These are phyloP conservation scores for Chloropicon primus DNA, from an alignment of 139 green algal species.

Conservation along the genomic window DNA sequence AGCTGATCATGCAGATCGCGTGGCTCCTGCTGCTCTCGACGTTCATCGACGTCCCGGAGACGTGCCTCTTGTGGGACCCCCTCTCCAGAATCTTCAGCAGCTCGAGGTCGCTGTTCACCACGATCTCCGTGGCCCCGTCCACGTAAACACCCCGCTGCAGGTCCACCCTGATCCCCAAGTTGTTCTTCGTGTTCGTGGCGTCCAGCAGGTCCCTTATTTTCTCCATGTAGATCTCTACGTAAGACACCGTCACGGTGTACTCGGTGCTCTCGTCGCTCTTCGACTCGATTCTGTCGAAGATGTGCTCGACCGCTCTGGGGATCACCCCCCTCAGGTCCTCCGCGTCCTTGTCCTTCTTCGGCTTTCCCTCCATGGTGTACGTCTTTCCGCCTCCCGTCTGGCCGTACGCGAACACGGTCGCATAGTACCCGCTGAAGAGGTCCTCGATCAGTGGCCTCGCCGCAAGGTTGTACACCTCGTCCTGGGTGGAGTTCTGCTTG, in stretches of 20 bases:
- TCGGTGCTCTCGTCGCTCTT: slow-evolving; percentile 11
- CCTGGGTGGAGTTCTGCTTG: slow-evolving; percentile 23
- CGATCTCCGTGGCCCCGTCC: slow-evolving; percentile 12
- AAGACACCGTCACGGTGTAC: slow-evolving; percentile 29
- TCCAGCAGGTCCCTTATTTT: slow-evolving; percentile 55
- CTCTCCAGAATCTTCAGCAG: slow-evolving; percentile 35
- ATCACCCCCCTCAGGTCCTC: slow-evolving; percentile 14
- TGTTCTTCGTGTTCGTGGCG: slow-evolving; percentile 24
- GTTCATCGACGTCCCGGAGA: slow-evolving; percentile 64
- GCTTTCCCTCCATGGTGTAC: background rate
- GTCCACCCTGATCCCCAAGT: slow-evolving; percentile 13
- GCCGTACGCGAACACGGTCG: background rate
- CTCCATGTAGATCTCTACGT: slow-evolving; percentile 74
- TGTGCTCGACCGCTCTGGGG: slow-evolving; percentile 13
- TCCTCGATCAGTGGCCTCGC: slow-evolving; percentile 15
- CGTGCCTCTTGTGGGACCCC: slow-evolving; percentile 36
- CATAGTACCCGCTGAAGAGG: slow-evolving; percentile 18
- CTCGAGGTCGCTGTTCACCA: background rate
- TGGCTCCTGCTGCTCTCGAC: slow-evolving; percentile 74
- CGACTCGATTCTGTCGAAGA: slow-evolving; percentile 24
- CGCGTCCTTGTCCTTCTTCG: slow-evolving; percentile 1
- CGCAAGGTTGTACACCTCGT: slow-evolving; percentile 11
- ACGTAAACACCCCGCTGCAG: slow-evolving; percentile 16
- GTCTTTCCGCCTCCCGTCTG: background rate
- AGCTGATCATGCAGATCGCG: slow-evolving; percentile 83